Percentiles rank a stretch among this genome's conserved stretches.
phyloP scores from a whole-genome alignment of 169 alveolate genomes.

The Toxoplasma gondii region DNA sequence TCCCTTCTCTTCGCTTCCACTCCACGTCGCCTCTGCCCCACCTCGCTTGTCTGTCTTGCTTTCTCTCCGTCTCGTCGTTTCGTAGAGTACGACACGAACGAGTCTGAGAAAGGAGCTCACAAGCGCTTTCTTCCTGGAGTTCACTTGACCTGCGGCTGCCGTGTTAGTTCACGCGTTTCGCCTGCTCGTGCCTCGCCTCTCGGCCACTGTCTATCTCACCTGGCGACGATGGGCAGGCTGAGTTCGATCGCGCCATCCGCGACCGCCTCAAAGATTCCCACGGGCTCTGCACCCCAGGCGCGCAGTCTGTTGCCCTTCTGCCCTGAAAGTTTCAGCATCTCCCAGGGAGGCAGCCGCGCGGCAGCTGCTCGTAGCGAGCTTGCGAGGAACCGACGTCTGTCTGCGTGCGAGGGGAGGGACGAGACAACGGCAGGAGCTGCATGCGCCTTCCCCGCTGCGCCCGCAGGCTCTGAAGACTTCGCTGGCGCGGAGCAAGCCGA shows the following conservation, averaged over 20 bases:
- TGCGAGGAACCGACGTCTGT: neutral
- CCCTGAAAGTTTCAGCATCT: neutral
- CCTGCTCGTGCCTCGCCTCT: too few relatives aligned
- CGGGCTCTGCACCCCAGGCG: neutral
- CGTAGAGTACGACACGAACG: too few relatives aligned
- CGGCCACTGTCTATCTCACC: neutral
- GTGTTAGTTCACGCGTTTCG: too few relatives aligned
- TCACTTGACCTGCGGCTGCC: too few relatives aligned
- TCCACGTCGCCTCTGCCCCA: too few relatives aligned
- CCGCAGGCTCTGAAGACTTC: neutral
- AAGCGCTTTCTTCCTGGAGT: too few relatives aligned
- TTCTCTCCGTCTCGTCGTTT: too few relatives aligned
- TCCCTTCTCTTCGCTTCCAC: too few relatives aligned
- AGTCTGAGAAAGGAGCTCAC: too few relatives aligned
- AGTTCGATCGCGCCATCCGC: neutral
- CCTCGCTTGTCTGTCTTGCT: too few relatives aligned
- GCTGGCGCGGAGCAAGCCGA: neutral
- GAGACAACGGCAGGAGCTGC: neutral
- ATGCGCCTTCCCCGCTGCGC: neutral
- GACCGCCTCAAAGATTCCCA: slow-evolving; percentile 10
- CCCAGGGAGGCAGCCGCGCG: slow-evolving; percentile 24
- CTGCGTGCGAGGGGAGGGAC: neutral
- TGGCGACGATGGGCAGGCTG: neutral
- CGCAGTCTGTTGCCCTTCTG: neutral
- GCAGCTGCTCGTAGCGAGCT: neutral